These are phyloP conservation scores for Botryosphaeria agaves DNA, from an alignment of 2,329 filamentous ascomycete species.

Conservation along the genomic window DNA sequence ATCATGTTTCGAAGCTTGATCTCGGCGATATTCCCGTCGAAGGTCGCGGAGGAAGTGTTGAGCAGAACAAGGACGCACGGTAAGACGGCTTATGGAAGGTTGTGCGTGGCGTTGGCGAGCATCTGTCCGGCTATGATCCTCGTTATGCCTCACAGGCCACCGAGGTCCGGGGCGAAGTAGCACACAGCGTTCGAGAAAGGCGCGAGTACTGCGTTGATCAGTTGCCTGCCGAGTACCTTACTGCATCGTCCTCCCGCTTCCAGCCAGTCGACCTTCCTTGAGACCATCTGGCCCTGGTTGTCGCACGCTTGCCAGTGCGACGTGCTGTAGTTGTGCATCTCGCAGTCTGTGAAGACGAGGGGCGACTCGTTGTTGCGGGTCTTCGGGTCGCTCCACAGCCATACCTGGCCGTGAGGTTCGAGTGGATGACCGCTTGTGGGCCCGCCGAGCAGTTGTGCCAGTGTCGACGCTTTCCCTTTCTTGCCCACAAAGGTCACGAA, in stretches of 20 bases:
- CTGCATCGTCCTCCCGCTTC: background rate
- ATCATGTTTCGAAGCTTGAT: conserved; percentile 5
- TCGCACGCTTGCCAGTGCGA: background rate
- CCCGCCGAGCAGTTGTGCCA: conserved; percentile 1
- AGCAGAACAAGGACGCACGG: conserved; percentile 10
- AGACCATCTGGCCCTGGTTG: background rate
- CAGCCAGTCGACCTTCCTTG: background rate
- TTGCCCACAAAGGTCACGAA: conserved; percentile 5
- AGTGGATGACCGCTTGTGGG: background rate
- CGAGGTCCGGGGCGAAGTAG: conserved; percentile 12
- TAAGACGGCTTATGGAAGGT: conserved; percentile 5
- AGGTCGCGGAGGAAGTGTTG: conserved; percentile 7
- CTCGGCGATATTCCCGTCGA: conserved; percentile 5
- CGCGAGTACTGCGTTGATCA: conserved; percentile 7
- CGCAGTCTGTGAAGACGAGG: conserved; percentile 6
- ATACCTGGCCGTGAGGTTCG: conserved; percentile 3
- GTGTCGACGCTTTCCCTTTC: conserved; percentile 2
- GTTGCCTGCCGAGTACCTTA: conserved; percentile 3
- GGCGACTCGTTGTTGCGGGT: conserved; percentile 2
- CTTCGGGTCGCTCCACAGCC: conserved; percentile 3
- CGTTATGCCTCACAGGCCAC: conserved; percentile 9
- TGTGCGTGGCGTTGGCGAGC: conserved; percentile 2
- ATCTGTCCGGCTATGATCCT: conserved; percentile 8
- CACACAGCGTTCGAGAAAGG: conserved; percentile 9
- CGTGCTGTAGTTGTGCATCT: conserved; percentile 1